Evolutionary conservation across 495 filamentous ascomycete genomes (phyloP), one percentile per base, ranked within the genome.

Genomic region (Xylaria telfairii): DNA sequence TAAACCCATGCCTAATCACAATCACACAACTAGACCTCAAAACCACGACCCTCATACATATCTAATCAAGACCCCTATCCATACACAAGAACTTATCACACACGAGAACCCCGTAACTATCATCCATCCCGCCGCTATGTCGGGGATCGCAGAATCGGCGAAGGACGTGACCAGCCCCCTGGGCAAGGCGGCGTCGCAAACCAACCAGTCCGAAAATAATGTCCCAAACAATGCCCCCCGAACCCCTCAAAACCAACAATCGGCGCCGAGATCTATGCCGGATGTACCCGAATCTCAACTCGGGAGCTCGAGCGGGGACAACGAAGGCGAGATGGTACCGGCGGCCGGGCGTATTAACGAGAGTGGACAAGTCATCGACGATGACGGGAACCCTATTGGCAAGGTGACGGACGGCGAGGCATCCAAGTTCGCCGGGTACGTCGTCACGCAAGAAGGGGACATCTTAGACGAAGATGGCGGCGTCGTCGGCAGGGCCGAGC

Each of bases 391-490:
- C 47, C 81, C 86, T 0, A 80, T 90, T 56, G 90, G 90, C 30
- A 87, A 88, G 71, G 78, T 92, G 13, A 81, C 83, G 41, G 87
- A 91, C 77, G 89, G 89, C 26, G 87, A 91, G 67, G 75, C 86
- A 1, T 86, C 69, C 73, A 90, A 88, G 72, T 75, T 91, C 4
- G 72, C 84, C 30, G 88, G 87, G 47, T 85, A 84, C 65, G 79
- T 82, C 34, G 84, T 88, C 41, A 89, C 90, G 9, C 86, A 85
- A 41, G 84, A 90, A 75, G 90, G 89, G 17, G 88, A 90, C 63
- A 89, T 91, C 76, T 85, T 89, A 77, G 85, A 90, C 71, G 87
- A 85, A 69, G 83, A 86, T 60, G 89, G 90, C 39, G 85, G 88
- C 9, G 78, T 88, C 21, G 86, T 90, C 46, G 90, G 89, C 32